Evolutionary conservation across 192 early-diverging fungal species (phyloP), one percentile per base, ranked within the genome.

Genomic region (Coemansia sp.): DNA sequence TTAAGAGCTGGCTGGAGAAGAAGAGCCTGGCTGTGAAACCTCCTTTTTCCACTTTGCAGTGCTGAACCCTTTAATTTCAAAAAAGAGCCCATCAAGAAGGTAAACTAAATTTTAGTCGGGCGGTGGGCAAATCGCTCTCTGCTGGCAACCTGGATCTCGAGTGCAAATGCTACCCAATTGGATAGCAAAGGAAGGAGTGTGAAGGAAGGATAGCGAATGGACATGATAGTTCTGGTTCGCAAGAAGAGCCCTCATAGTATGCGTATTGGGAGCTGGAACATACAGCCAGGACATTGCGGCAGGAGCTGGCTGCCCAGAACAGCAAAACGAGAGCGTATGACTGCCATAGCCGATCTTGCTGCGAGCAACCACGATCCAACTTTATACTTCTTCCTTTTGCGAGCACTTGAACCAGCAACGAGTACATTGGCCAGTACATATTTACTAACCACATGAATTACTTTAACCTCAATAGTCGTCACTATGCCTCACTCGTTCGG

Each of bases 401-500:
- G 29, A 32, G 29, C 29, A 32, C 6, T 32, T 32, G 29, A 0
- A 32, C 29, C 6, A 32, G 29, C 29, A 32, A 32, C 29, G 29
- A 32, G 29, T 32, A 32, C 7, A 32, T 32, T 32, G 29, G 29
- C 29, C 29, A 32, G 0, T 7, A 32, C 29, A 32, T 32, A 32
- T 32, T 6, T 43, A 43, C 41, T 43, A 43, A 43, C 41, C 41
- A 43, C 41, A 43, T 11, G 12, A 41, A 41, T 41, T 14, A 6
- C 1, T 43, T n/a, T 11, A 43, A 43, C 10, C 41, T 43, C 29
- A 22, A 22, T 53, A 53, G 24, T 53, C 15, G 41, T 53, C 51
- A 70, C 70, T 67, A 90, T 92, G 90, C 90, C 89, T 73, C 87
- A 91, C 85, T 91, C 89, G 67, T 90, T 86, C 83, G 91, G 91